These are phyloP conservation scores for Luffa aegyptiaca DNA, from an alignment of 306 rosid genomes.

Conservation along the genomic window DNA sequence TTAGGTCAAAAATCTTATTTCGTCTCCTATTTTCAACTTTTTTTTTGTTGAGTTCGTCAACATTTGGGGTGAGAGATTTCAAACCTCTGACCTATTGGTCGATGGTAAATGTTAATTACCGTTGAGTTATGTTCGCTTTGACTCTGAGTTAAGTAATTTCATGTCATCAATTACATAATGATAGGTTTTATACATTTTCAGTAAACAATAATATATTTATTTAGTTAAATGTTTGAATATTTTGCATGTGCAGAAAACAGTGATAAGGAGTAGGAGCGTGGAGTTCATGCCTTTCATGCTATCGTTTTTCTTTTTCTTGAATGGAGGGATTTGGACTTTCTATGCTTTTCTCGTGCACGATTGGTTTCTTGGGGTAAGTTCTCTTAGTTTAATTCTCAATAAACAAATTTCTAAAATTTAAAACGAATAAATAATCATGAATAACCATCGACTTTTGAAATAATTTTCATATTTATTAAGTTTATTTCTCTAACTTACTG, in stretches of 20 bases:
- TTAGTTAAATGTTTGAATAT: background rate
- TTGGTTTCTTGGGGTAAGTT: background rate
- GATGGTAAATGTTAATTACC: too few relatives aligned
- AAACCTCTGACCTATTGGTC: too few relatives aligned
- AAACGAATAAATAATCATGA: background rate
- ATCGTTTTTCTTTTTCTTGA: slow-evolving; percentile 43
- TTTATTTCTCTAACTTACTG: background rate
- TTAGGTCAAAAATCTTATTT: too few relatives aligned
- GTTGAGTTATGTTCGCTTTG: too few relatives aligned
- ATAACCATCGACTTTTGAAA: too few relatives aligned
- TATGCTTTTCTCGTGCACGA: background rate
- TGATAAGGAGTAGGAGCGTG: slow-evolving; percentile 51
- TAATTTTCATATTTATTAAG: too few relatives aligned
- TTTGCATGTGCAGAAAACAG: background rate
- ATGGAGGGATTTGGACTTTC: slow-evolving; percentile 51
- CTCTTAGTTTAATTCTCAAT: background rate
- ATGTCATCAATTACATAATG: background rate
- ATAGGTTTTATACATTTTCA: background rate
- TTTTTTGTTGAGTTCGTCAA: too few relatives aligned
- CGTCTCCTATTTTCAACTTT: too few relatives aligned
- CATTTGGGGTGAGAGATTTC: too few relatives aligned
- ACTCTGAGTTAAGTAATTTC: too few relatives aligned
- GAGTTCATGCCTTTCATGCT: slow-evolving; percentile 60
- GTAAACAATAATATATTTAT: background rate
- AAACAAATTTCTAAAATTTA: background rate